phyloP scores from a whole-genome alignment of 2,329 filamentous ascomycete species.

The Fusarium agapanthi region DNA sequence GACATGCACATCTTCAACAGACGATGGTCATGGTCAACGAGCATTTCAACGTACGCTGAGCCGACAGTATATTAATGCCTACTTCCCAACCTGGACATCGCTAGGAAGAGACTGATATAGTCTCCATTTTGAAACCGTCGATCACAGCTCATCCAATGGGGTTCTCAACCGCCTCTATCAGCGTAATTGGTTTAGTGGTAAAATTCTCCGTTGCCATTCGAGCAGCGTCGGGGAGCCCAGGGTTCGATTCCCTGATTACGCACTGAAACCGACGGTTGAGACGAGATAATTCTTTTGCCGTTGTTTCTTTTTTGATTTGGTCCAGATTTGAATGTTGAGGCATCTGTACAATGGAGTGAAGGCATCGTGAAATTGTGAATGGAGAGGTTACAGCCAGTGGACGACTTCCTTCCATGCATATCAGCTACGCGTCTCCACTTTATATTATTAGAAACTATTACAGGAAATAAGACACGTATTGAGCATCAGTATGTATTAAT shows the following conservation, averaged over 20 bases:
- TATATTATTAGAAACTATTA: too few species aligned
- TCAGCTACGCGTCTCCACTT: background rate
- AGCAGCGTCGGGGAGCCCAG: constrained; percentile 2
- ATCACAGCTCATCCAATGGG: background rate
- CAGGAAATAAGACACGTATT: too few species aligned
- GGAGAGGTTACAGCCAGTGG: fast-evolving
- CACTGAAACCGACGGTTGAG: background rate
- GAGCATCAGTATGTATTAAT: too few species aligned
- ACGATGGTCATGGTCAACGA: fast-evolving
- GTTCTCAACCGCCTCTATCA: background rate
- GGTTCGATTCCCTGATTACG: constrained; percentile 6
- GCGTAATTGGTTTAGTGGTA: constrained; percentile 21
- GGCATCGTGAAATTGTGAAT: background rate
- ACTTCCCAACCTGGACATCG: background rate
- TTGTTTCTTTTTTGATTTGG: background rate
- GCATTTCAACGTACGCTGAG: too few species aligned
- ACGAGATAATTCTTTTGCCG: background rate
- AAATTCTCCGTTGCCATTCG: constrained; percentile 17
- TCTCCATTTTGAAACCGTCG: fast-evolving
- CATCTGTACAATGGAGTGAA: background rate
- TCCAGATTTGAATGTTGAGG: background rate
- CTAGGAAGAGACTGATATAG: fast-evolving
- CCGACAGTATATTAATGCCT: too few species aligned
- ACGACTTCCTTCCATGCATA: background rate
- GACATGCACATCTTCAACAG: too few species aligned